phyloP scores from a whole-genome alignment of 257 asterid species.

The Salvia splendens region DNA sequence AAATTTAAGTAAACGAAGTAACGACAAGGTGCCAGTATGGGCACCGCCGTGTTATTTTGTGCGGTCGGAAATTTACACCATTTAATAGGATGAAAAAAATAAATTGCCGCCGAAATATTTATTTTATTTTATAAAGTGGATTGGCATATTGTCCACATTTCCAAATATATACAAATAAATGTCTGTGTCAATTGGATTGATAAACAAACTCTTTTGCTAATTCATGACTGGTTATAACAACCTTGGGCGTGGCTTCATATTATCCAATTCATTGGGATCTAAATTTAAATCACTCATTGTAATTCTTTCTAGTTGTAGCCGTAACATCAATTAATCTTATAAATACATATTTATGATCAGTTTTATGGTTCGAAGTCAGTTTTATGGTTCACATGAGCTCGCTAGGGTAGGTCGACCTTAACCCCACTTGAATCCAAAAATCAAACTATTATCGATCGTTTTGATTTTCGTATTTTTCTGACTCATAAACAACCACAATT shows the following conservation, averaged over 20 bases:
- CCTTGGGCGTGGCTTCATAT: slow-evolving; percentile 36
- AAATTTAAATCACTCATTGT: background rate
- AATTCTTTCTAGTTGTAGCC: background rate
- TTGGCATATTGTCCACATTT: too few species aligned
- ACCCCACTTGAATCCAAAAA: too few species aligned
- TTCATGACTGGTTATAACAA: slow-evolving; percentile 25
- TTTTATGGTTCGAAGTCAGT: too few species aligned
- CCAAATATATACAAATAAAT: too few species aligned
- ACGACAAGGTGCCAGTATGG: slow-evolving; percentile 15
- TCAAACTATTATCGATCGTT: too few species aligned
- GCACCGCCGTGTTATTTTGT: slow-evolving; percentile 16
- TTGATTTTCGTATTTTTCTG: too few species aligned
- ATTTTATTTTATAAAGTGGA: too few species aligned
- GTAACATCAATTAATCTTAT: background rate
- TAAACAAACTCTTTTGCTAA: slow-evolving; percentile 17
- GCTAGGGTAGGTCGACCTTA: too few species aligned
- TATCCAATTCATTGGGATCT: slow-evolving; percentile 33
- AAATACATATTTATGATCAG: too few species aligned
- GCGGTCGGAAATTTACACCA: slow-evolving; percentile 26
- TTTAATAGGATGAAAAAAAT: background rate
- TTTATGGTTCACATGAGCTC: too few species aligned
- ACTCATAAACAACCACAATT: too few species aligned
- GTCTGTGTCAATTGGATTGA: background rate
- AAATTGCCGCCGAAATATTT: slow-evolving; percentile 12
- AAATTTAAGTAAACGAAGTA: background rate